These are phyloP conservation scores for Oxytropis ochrocephala DNA, from an alignment of 306 rosid genomes.

Conservation along the genomic window DNA sequence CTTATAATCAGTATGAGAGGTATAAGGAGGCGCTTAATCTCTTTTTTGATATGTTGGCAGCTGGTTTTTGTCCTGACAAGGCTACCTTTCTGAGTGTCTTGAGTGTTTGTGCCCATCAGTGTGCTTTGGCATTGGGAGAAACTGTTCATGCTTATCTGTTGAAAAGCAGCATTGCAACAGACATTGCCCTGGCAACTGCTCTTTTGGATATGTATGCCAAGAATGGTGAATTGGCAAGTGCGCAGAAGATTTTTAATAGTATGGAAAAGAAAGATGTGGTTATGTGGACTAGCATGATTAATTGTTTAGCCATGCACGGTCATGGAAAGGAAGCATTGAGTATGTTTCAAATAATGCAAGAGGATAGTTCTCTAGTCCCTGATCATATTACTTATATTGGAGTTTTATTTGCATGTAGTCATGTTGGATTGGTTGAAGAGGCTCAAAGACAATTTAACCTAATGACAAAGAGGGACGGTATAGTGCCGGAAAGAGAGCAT, in stretches of 20 bases:
- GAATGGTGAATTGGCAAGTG: conserved; percentile 50
- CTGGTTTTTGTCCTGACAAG: conserved; percentile 44
- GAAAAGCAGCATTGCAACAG: conserved; percentile 34
- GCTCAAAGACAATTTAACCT: no score
- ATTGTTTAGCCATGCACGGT: no score
- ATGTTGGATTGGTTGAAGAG: no score
- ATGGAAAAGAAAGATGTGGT: conserved; percentile 57
- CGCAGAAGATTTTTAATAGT: conserved; percentile 39
- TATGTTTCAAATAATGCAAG: no score
- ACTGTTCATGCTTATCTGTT: conserved; percentile 45
- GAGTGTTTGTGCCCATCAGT: conserved; percentile 43
- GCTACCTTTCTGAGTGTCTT: conserved; percentile 49
- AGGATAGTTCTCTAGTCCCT: no score
- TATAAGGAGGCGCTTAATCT: conserved; percentile 39
- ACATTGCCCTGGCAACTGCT: conserved; percentile 53
- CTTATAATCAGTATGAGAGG: conserved; percentile 50
- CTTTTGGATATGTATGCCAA: conserved; percentile 67
- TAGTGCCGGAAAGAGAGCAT: no score
- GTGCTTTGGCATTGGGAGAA: conserved; percentile 53
- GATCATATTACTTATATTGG: no score
- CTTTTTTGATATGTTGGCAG: conserved; percentile 33
- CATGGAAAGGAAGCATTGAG: no score
- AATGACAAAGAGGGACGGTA: no score
- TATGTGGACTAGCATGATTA: conserved; percentile 71
- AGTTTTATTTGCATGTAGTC: no score